Evolutionary conservation across 768 basidiomycete species (phyloP).

Genomic region (Strobilomyces echinocephalus): DNA sequence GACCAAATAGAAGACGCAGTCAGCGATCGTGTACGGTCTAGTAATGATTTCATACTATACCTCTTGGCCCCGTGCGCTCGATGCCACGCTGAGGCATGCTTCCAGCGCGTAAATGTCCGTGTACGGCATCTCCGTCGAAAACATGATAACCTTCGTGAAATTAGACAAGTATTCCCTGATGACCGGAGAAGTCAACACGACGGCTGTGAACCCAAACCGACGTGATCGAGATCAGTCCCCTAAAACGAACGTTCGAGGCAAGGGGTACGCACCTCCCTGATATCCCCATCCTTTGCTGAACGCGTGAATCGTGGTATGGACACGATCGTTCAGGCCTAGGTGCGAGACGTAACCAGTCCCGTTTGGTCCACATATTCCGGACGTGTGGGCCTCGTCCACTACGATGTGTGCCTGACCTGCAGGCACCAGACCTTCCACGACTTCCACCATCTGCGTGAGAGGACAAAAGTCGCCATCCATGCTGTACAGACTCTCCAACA

Average conservation of each 20-base stretch:
- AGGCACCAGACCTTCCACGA: constrained; percentile 36
- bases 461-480: constrained; percentile 59
- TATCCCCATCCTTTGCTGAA: constrained; percentile 43
- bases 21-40: background rate
- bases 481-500: constrained; percentile 52
- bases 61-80: constrained; percentile 14
- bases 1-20: background rate
- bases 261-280: constrained; percentile 11
- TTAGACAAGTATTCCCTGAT: constrained; percentile 20
- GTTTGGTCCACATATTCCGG: constrained; percentile 44
- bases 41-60: constrained; percentile 5
- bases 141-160: constrained; percentile 17
- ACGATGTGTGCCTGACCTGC: constrained; percentile 39
- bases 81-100: constrained; percentile 35
- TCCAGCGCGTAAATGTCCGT: constrained; percentile 30
- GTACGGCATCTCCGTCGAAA: constrained; percentile 21
- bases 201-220: constrained; percentile 5
- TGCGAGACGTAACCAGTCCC: constrained; percentile 42
- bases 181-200: constrained; percentile 17
- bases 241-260: too few species aligned
- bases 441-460: constrained; percentile 37
- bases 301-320: constrained; percentile 45
- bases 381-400: constrained; percentile 57
- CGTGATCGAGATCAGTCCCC: background rate
- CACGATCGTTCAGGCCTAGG: constrained; percentile 39